Conservation (phyloP, 2,329 filamentous ascomycete genomes). For the Pestalotiopsis sp. region DNA sequence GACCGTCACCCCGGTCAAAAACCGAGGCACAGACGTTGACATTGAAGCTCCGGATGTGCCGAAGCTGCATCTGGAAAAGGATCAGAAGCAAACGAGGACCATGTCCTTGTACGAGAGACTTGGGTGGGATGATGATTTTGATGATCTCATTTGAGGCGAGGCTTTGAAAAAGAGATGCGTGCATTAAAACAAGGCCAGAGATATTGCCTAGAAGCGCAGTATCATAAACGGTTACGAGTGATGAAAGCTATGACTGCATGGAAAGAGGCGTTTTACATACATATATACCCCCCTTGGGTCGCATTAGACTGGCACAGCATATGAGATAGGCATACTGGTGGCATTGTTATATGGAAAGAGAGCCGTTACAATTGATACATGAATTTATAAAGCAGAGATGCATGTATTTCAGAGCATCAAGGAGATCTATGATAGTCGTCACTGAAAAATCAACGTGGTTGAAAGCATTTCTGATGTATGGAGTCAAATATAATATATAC, state of each 20-base stretch:
- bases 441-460: not conserved
- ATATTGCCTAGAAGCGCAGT: not conserved
- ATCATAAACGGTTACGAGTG: slow-evolving; percentile 11
- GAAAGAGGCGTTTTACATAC: not conserved
- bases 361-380: not conserved
- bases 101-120: slow-evolving; percentile 56
- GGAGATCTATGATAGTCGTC: too few relatives aligned
- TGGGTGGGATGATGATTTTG: slow-evolving; percentile 61
- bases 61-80: slow-evolving; percentile 18
- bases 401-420: too few relatives aligned
- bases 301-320: not conserved
- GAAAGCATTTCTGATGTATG: not conserved
- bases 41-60: slow-evolving; percentile 7
- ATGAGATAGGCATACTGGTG: not conserved
- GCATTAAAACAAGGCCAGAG: not conserved
- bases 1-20: slow-evolving; percentile 28
- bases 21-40: slow-evolving; percentile 6
- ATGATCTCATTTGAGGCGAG: slow-evolving; percentile 35
- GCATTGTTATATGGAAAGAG: not conserved
- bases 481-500: slow-evolving; percentile 1
- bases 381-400: too few relatives aligned
- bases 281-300: not conserved
- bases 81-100: slow-evolving; percentile 25
- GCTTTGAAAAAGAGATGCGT: not conserved
- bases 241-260: slow-evolving; percentile 14